Conservation (phyloP, 371 early-diverging fungal species). For the Mucor indicus region DNA sequence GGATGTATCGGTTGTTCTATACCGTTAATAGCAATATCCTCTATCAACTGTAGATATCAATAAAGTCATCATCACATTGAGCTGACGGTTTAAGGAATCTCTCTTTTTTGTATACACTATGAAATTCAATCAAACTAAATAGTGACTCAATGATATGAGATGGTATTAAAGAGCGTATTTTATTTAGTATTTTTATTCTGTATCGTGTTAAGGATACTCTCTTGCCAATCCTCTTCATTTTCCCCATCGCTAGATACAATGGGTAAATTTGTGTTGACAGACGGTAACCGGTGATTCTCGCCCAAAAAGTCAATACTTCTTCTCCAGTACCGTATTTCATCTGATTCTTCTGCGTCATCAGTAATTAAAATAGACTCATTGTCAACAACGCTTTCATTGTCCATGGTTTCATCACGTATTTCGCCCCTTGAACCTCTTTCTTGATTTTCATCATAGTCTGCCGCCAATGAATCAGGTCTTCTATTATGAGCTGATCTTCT, state of each 20-base stretch:
- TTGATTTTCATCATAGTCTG: not conserved
- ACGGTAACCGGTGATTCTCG: not conserved
- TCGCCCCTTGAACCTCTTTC: not conserved
- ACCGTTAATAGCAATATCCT: too few species aligned
- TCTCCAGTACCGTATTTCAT: conserved; percentile 12
- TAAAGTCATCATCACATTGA: too few species aligned
- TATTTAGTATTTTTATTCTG: conserved; percentile 1
- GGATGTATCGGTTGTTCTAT: too few species aligned
- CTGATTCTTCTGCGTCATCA: conserved; percentile 4
- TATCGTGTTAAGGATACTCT: conserved; percentile 6
- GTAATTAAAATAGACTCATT: conserved; percentile 1
- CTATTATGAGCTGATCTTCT: too few species aligned
- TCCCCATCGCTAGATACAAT: conserved; percentile 3
- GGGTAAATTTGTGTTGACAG: conserved; percentile 9
- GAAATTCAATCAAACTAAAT: too few species aligned
- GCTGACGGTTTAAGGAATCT: too few species aligned
- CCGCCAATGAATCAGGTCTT: too few species aligned
- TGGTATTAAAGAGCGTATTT: too few species aligned
- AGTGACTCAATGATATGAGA: too few species aligned
- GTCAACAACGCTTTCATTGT: conserved; percentile 3
- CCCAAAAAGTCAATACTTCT: conserved; percentile 5
- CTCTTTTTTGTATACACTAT: too few species aligned
- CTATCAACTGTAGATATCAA: too few species aligned
- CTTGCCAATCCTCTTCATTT: conserved; percentile 3
- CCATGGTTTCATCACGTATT: not conserved